Percentiles rank a stretch among this genome's conserved stretches.
Evolutionary conservation across 768 basidiomycete species (phyloP).

Genomic region (Rhodosporidiobolus odoratus): DNA sequence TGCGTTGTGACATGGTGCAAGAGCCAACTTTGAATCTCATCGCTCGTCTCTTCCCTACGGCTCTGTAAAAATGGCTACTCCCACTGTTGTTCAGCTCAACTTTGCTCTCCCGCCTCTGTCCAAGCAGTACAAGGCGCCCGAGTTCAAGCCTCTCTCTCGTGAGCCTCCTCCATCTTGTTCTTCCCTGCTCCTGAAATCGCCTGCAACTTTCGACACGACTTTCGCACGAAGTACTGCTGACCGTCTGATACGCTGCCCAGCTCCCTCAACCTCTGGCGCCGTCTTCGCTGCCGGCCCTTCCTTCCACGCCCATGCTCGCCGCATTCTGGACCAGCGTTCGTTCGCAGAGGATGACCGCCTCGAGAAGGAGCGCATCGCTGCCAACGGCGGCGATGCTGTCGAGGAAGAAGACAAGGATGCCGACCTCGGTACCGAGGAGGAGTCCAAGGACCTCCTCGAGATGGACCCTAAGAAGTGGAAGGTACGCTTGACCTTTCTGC

Average conservation of each 20-base stretch:
- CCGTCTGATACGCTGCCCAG: not conserved
- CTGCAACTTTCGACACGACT: not conserved
- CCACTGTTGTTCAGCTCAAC: constrained; percentile 47
- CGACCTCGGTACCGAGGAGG: constrained; percentile 86
- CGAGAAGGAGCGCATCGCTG: constrained; percentile 54
- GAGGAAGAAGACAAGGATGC: constrained; percentile 69
- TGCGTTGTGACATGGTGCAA: not conserved
- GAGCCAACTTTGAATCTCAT: not conserved
- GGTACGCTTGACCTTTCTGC: constrained; percentile 50
- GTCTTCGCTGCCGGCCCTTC: constrained; percentile 83
- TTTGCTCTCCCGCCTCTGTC: constrained; percentile 53
- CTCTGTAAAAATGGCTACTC: constrained; percentile 7
- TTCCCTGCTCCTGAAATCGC: not conserved
- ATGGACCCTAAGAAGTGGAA: constrained; percentile 99
- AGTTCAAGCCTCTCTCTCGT: constrained; percentile 44
- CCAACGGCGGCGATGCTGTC: constrained; percentile 51
- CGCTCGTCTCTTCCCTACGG: not conserved
- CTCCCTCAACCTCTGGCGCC: constrained; percentile 50
- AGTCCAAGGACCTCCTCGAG: constrained; percentile 61
- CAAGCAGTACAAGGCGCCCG: constrained; percentile 51
- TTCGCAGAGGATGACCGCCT: constrained; percentile 75
- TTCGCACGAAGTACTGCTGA: not conserved
- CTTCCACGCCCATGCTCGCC: constrained; percentile 73
- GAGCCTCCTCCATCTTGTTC: constrained; percentile 46
- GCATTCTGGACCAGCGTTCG: constrained; percentile 67